Evolutionary conservation across 2,329 filamentous ascomycete species (phyloP).

Genomic region (Cadophora sp.): DNA sequence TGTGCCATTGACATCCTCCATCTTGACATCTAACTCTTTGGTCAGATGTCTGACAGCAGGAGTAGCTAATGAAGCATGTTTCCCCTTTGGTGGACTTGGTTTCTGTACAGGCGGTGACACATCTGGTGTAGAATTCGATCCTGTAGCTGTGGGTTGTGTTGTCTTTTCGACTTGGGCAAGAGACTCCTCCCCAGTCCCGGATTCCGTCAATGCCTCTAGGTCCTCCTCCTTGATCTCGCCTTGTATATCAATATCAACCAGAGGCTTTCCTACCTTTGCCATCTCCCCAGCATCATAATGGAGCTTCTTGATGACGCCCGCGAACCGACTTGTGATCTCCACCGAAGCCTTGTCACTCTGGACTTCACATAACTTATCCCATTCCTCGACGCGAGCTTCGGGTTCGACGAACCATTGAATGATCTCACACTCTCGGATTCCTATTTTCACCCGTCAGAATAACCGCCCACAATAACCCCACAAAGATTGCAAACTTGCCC

Average conservation of each 20-base stretch:
- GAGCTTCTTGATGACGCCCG: slow-evolving; percentile 94
- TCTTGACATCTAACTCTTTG: slow-evolving; percentile 80
- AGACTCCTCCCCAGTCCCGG: slow-evolving; percentile 36
- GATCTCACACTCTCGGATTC: slow-evolving; percentile 97
- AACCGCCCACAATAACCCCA: slow-evolving; percentile 2
- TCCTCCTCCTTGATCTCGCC: slow-evolving; percentile 74
- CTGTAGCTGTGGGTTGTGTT: slow-evolving; percentile 10
- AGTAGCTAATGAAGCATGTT: slow-evolving; percentile 80
- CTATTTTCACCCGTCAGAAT: slow-evolving; percentile 53
- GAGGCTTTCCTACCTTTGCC: slow-evolving; percentile 91
- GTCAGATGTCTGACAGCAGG: slow-evolving; percentile 90
- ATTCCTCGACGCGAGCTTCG: slow-evolving; percentile 94
- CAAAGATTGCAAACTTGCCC: slow-evolving; percentile 55
- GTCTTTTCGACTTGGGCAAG: slow-evolving; percentile 26
- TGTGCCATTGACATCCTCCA: slow-evolving; percentile 80
- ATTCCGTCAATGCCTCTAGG: slow-evolving; percentile 49
- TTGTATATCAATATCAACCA: slow-evolving; percentile 94
- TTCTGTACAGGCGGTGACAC: slow-evolving; percentile 17
- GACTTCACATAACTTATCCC: slow-evolving; percentile 96
- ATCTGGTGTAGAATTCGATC: not conserved
- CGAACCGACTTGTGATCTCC: slow-evolving; percentile 94
- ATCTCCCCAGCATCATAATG: slow-evolving; percentile 97
- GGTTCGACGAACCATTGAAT: slow-evolving; percentile 99
- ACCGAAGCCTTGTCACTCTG: slow-evolving; percentile 94
- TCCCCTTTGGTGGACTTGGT: slow-evolving; percentile 51